These are phyloP conservation scores for Pascua sp. DNA, from an alignment of 1,284 basidiomycete genomes.

Conservation along the genomic window DNA sequence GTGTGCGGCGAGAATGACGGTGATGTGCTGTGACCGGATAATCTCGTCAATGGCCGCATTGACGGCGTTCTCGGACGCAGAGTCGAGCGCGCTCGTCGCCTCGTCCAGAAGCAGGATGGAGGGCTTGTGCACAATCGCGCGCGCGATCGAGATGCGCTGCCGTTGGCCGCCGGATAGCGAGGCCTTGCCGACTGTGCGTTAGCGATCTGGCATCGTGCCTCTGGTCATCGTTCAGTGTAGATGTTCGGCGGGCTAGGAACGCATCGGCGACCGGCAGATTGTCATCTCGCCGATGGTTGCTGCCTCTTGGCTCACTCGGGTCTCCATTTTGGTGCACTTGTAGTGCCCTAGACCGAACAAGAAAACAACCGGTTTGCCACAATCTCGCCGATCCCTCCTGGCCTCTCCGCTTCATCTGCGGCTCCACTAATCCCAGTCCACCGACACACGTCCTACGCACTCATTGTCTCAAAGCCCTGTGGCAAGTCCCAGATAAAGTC, in stretches of 20 bases:
- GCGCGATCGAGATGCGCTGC: constrained; percentile 54
- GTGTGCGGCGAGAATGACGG: constrained; percentile 85
- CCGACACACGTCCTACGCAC: constrained; percentile 46
- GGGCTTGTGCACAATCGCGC: constrained; percentile 53
- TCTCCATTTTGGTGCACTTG: too few relatives aligned
- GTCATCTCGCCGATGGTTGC: too few relatives aligned
- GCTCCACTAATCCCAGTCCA: too few relatives aligned
- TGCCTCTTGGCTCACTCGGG: too few relatives aligned
- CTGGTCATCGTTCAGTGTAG: too few relatives aligned
- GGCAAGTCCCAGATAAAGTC: constrained; percentile 93
- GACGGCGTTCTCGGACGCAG: constrained; percentile 73
- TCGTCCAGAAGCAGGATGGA: constrained; percentile 54
- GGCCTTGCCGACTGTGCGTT: constrained; percentile 42
- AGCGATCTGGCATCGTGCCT: too few relatives aligned
- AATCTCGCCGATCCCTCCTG: too few relatives aligned
- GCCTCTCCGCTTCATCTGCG: too few relatives aligned
- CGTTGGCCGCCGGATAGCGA: constrained; percentile 52
- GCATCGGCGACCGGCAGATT: too few relatives aligned
- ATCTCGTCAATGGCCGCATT: constrained; percentile 90
- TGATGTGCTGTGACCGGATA: constrained; percentile 68
- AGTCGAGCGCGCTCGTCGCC: constrained; percentile 68
- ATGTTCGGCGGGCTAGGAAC: too few relatives aligned
- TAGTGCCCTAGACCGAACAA: too few relatives aligned
- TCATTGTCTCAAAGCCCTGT: constrained; percentile 72
- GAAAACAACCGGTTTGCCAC: constrained; percentile 16